Percentiles rank a stretch among this genome's conserved stretches.
These are phyloP conservation scores for Cystobasidiaceae sp. DNA, from an alignment of 1,284 basidiomycete species.

Conservation along the genomic window DNA sequence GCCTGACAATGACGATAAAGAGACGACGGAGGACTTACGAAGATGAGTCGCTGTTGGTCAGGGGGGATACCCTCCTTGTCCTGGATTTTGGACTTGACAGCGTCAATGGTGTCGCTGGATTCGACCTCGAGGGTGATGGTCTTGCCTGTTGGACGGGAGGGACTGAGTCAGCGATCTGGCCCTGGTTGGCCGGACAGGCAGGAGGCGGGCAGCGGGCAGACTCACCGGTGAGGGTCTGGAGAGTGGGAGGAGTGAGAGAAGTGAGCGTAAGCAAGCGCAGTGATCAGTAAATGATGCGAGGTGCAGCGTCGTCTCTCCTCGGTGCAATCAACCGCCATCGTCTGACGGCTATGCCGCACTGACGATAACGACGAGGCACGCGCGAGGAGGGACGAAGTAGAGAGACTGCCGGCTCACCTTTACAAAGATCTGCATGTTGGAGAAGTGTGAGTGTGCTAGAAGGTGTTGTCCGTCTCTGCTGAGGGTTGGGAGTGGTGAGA, in stretches of 20 bases:
- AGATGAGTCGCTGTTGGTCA: conserved; percentile 89
- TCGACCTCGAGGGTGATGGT: conserved; percentile 56
- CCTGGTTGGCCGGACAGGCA: neutral
- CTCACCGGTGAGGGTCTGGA: conserved; percentile 29
- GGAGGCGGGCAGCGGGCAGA: neutral
- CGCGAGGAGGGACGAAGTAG: neutral
- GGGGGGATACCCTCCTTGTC: conserved; percentile 62
- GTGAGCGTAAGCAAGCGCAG: neutral
- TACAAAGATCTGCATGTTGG: conserved; percentile 29
- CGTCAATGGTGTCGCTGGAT: conserved; percentile 57
- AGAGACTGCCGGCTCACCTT: conserved; percentile 2
- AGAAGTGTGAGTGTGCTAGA: neutral
- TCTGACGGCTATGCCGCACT: neutral
- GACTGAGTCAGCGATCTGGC: neutral
- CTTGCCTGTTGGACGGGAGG: conserved; percentile 46
- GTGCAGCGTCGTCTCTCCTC: too few species aligned
- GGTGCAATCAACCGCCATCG: neutral
- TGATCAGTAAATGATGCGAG: too few species aligned
- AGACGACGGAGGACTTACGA: conserved; percentile 44
- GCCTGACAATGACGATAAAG: neutral
- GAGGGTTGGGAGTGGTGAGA: conserved; percentile 15
- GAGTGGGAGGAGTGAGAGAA: neutral
- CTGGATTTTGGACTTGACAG: conserved; percentile 53
- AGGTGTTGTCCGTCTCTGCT: neutral
- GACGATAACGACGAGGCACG: neutral